Conservation (phyloP, 768 basidiomycete species). For the Termitomyces sp. region DNA sequence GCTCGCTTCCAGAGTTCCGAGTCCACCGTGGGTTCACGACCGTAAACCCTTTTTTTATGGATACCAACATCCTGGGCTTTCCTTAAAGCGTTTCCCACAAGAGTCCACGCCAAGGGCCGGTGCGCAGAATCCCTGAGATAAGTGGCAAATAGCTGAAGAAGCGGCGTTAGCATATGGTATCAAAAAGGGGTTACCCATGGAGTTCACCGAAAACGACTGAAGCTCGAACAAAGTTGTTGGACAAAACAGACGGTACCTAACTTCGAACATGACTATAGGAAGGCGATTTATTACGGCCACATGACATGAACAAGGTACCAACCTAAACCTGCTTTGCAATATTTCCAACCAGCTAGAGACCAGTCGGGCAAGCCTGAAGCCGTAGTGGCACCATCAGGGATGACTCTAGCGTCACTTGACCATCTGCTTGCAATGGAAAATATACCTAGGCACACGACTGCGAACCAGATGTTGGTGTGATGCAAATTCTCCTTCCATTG, state of each 20-base stretch:
- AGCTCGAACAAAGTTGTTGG: constrained; percentile 62
- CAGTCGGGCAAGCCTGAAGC: constrained; percentile 36
- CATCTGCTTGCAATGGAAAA: constrained; percentile 73
- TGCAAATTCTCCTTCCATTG: constrained; percentile 56
- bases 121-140: constrained; percentile 51
- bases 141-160: constrained; percentile 46
- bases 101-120: constrained; percentile 51
- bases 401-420: constrained; percentile 58
- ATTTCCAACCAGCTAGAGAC: constrained; percentile 58
- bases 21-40: constrained; percentile 31
- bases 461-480: constrained; percentile 56
- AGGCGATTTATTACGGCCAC: neutral
- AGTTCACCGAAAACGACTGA: constrained; percentile 50
- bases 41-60: constrained; percentile 63
- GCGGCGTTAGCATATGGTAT: neutral
- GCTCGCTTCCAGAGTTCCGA: constrained; percentile 78
- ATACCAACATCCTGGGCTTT: constrained; percentile 78
- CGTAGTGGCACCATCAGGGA: constrained; percentile 27
- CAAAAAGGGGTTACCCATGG: constrained; percentile 3
- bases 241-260: constrained; percentile 48
- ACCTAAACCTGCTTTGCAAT: constrained; percentile 57
- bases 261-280: constrained; percentile 46
- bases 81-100: constrained; percentile 50
- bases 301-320: constrained; percentile 11
- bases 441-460: constrained; percentile 54